Evolutionary conservation across 1,284 basidiomycete species (phyloP), one percentile per base, ranked within the genome.

Genomic region (Phellinidium pouzarii): DNA sequence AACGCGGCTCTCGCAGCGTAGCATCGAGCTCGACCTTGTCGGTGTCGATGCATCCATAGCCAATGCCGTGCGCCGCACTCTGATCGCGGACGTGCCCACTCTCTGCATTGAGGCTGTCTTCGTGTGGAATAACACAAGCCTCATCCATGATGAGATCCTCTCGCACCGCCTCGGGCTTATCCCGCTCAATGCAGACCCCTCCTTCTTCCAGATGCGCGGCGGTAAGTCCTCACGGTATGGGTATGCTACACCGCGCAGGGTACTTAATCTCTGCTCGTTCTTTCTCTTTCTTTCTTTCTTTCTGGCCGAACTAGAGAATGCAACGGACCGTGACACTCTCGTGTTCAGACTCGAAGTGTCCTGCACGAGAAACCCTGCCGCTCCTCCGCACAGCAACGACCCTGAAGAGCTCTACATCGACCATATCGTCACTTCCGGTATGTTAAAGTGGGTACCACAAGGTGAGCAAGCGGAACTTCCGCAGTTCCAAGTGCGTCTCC

Each of bases 31-130:
- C 66, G 95, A 99, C 70, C 73, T 99, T 25, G 81, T 98, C 53
- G 95, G 96, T 6, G 88, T 98, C 27, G 96, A 99, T 69, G 91
- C 96, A 0, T 90, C 90, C 26, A 90, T 99, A 50, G 94, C 96
- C 23, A 99, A 99, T 67, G 93, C 95, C 0, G 80, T 97, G 60
- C 79, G 96, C 41, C 76, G 95, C 54, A 90, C 95, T 52, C 76
- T 98, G 64, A 91, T 99, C 49, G 90, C 96, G 23, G 95, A 99
- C 78, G 94, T 96, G 0, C 94, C 94, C 0, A 90, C 92, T 0
- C 75, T 99, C 11, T 90, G 89, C n/a, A 88, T 98, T 55, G 95
- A 99, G 66, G 76, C 88, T 58, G 91, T 93, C 6, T 99, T 94
- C 68, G 78, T 96, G 2, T 97, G 87, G 83, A 89, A 97, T 73